These are phyloP conservation scores for Ophiostoma piceae DNA, from an alignment of 2,329 filamentous ascomycete genomes.

Conservation along the genomic window DNA sequence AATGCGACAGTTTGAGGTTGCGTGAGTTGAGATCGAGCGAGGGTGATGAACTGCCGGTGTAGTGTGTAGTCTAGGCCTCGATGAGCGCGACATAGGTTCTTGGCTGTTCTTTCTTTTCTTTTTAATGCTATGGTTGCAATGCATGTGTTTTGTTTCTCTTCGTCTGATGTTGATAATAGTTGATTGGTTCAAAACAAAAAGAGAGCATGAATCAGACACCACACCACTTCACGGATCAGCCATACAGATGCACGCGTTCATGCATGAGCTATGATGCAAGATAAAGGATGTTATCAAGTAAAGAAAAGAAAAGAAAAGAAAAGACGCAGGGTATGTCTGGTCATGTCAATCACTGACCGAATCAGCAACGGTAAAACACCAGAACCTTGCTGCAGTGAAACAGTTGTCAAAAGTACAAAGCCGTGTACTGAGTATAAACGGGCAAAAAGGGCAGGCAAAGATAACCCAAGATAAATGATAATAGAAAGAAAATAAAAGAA, in stretches of 20 bases:
- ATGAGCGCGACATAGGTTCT: not conserved
- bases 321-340: not conserved
- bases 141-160: not conserved
- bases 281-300: not conserved
- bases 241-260: not conserved
- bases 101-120: not conserved
- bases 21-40: not conserved
- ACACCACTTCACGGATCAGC: not conserved
- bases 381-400: conserved; percentile 9
- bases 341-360: not conserved
- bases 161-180: not conserved
- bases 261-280: not conserved
- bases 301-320: not conserved
- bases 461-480: not conserved
- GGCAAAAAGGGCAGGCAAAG: not conserved
- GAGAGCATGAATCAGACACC: not conserved
- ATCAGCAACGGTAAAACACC: conserved; percentile 2
- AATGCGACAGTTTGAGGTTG: not conserved
- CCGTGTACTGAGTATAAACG: no score
- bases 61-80: not conserved
- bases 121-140: not conserved
- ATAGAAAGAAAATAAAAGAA: not conserved
- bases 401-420: not conserved
- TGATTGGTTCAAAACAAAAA: not conserved
- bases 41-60: not conserved